Evolutionary conservation across 257 asterid species (phyloP).

Genomic region (Handroanthus guayacan): DNA sequence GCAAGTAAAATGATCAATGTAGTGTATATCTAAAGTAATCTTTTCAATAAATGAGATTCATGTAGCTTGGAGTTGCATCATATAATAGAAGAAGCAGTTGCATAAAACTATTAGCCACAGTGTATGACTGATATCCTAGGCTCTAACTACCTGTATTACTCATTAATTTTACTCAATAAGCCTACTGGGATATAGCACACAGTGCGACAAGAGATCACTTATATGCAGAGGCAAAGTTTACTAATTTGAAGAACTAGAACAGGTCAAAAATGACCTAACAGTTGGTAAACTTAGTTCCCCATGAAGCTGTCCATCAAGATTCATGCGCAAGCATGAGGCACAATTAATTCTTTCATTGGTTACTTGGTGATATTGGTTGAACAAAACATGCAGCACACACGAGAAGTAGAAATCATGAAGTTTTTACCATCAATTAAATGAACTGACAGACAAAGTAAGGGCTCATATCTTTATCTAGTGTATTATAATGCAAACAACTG

Average conservation of each 20-base stretch:
- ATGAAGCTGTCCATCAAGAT: not conserved
- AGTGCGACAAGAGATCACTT: not conserved
- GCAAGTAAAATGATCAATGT: conserved; percentile 32
- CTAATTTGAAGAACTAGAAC: not conserved
- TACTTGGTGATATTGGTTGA: not conserved
- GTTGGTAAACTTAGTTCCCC: not conserved
- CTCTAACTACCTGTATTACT: not conserved
- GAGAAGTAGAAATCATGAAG: not conserved
- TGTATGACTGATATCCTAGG: conserved; percentile 3
- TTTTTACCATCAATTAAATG: not conserved
- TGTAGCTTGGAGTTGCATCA: not conserved
- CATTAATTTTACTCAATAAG: not conserved
- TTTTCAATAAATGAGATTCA: conserved; percentile 11
- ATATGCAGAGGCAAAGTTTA: not conserved
- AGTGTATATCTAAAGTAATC: conserved; percentile 14
- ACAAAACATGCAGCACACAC: not conserved
- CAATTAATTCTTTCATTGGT: not conserved
- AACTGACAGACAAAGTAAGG: not conserved
- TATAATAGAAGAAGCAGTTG: not conserved
- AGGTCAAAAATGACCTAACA: not conserved
- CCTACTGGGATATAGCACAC: not conserved
- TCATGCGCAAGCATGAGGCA: not conserved
- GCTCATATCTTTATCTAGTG: not conserved
- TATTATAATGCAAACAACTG: not conserved
- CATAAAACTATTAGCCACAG: conserved; percentile 4